A percentile compares a stretch with the other conserved stretches of the same genome.
Conservation (phyloP, 345 rosid species). For the Salix viminalis region DNA sequence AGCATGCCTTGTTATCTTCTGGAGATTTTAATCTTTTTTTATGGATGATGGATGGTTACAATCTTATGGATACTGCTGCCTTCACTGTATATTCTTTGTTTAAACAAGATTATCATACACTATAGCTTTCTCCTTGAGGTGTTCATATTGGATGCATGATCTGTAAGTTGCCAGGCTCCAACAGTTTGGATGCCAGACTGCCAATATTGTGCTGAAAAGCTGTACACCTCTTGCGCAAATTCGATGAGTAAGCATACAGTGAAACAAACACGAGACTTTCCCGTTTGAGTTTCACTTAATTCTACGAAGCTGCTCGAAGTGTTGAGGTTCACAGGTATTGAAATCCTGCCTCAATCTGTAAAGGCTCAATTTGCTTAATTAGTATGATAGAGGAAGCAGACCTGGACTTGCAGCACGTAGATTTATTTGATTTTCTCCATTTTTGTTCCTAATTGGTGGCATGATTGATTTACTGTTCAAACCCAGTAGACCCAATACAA, state of each 20-base stretch:
- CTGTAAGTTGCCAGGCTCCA: background rate
- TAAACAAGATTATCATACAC: background rate
- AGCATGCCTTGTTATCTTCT: slow-evolving; percentile 1
- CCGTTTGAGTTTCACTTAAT: background rate
- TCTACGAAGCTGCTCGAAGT: background rate
- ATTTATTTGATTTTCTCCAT: too few species aligned
- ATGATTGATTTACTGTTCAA: too few species aligned
- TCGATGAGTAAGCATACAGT: background rate
- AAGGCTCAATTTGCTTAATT: background rate
- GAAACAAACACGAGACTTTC: background rate
- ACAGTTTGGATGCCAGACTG: background rate
- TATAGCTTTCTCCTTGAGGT: background rate
- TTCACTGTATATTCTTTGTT: slow-evolving; percentile 26
- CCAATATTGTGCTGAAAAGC: background rate
- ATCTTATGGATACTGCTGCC: slow-evolving; percentile 36
- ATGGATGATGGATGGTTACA: slow-evolving; percentile 9
- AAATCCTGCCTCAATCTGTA: background rate
- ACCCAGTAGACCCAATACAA: too few species aligned
- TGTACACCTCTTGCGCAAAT: background rate
- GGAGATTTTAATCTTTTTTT: slow-evolving; percentile 12
- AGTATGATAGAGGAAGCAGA: too few species aligned
- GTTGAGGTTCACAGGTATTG: background rate
- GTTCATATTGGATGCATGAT: background rate
- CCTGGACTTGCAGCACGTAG: too few species aligned
- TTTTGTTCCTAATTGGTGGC: too few species aligned